These are phyloP conservation scores for Aegle marmelos DNA, from an alignment of 345 rosid species.

Conservation along the genomic window DNA sequence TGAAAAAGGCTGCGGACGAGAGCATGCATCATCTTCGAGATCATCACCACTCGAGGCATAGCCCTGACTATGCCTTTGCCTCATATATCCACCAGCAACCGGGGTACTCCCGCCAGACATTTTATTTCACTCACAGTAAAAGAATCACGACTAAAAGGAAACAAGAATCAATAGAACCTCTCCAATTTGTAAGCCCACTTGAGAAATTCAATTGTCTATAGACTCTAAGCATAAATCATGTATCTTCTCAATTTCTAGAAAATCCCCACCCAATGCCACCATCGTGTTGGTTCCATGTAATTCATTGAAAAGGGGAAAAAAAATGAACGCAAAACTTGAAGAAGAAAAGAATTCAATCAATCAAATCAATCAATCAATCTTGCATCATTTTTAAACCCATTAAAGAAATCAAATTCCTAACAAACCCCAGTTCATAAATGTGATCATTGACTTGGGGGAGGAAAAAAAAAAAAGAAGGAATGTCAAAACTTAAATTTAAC, in stretches of 20 bases:
- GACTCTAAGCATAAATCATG: not conserved
- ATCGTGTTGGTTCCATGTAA: not conserved
- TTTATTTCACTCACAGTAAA: slow-evolving; percentile 21
- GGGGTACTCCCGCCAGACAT: slow-evolving; percentile 92
- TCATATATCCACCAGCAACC: slow-evolving; percentile 76
- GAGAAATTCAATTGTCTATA: slow-evolving; percentile 15
- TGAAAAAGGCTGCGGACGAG: slow-evolving; percentile 57
- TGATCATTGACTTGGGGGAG: not conserved
- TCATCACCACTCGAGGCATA: slow-evolving; percentile 86
- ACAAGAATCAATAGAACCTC: slow-evolving; percentile 10
- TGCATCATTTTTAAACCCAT: not conserved
- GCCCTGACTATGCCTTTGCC: slow-evolving; percentile 96
- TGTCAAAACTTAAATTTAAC: not conserved
- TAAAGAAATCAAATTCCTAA: slow-evolving; percentile 4
- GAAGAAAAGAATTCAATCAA: not conserved
- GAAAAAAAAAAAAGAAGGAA: not conserved
- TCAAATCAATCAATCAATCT: not conserved
- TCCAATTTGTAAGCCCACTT: slow-evolving; percentile 15
- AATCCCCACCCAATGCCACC: slow-evolving; percentile 2
- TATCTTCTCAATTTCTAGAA: not conserved
- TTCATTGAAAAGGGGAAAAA: not conserved
- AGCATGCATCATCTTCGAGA: slow-evolving; percentile 90
- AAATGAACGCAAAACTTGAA: not conserved
- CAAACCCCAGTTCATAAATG: slow-evolving; percentile 14
- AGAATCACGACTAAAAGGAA: not conserved